A percentile compares a stretch with the other conserved stretches of the same genome.
phyloP scores from a whole-genome alignment of 768 basidiomycete genomes.

The Trametes sanguinea region DNA sequence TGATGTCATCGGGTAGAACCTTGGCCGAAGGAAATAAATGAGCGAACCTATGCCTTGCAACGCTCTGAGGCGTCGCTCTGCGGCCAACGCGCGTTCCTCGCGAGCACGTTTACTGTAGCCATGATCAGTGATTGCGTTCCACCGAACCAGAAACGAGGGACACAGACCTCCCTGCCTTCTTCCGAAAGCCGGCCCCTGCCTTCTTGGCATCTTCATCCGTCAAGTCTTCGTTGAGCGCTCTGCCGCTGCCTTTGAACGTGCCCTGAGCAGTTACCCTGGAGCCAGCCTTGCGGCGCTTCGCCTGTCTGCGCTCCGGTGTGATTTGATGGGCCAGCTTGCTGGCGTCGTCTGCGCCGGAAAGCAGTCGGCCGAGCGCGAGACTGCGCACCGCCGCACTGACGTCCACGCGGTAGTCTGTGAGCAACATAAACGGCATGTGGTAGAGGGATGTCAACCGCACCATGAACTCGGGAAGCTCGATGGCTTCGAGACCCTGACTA shows the following conservation, averaged over 20 bases:
- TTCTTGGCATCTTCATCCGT: constrained; percentile 40
- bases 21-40: too few species aligned
- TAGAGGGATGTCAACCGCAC: constrained; percentile 38
- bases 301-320: constrained; percentile 63
- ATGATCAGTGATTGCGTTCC: not conserved
- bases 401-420: not conserved
- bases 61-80: constrained; percentile 58
- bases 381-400: constrained; percentile 81
- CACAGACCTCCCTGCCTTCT: constrained; percentile 64
- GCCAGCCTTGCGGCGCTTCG: constrained; percentile 72
- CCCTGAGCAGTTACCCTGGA: constrained; percentile 61
- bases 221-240: constrained; percentile 46
- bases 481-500: constrained; percentile 51
- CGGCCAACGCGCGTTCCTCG: constrained; percentile 77
- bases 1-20: too few species aligned
- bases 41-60: constrained; percentile 40
- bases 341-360: constrained; percentile 41
- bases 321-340: constrained; percentile 50
- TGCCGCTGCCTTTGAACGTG: constrained; percentile 62
- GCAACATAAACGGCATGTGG: not conserved
- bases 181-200: constrained; percentile 66
- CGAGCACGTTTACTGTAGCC: constrained; percentile 68
- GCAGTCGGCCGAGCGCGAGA: constrained; percentile 57
- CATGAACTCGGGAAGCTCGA: constrained; percentile 77
- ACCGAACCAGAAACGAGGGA: not conserved